Base-by-base conservation (phyloP, 768 basidiomycete species). In the Rubroboletus satanas region DNA sequence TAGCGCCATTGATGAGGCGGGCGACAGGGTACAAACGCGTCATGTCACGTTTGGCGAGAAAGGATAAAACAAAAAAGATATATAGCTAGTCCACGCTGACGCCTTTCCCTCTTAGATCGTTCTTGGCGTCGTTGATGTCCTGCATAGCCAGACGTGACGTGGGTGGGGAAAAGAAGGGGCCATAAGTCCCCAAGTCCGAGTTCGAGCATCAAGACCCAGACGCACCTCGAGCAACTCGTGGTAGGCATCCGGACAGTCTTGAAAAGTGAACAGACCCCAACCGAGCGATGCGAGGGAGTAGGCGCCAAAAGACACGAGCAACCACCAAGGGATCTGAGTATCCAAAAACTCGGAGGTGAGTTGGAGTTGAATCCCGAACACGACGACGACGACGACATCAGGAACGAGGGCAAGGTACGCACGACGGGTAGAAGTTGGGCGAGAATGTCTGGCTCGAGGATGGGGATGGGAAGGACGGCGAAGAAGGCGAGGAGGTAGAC, bases 171-270 rank as follows among this genome's bases (percentile, higher is more conserved):
- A 12, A 5, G 7, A 28, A 26, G n/a, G 7, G 17, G 14, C 4
- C 5, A 4, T 51, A 6, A 35, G 51, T 10, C 31, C 7, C 7
- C 12, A n/a, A n/a, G n/a, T 33, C 14, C 38, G 21, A 11, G 7
- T 38, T 23, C 32, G 9, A n/a, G 28, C n/a, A n/a, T n/a, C n/a
- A n/a, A n/a, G n/a, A n/a, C n/a, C n/a, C n/a, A n/a, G n/a, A n/a
- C n/a, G n/a, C 18, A 5, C 7, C 63, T 68, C 64, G 59, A 88
- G 73, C 50, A 91, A 69, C 67, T 88, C 86, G 12, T 79, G 75
- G 60, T 91, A 88, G 5, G 90, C 89, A 60, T 91, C 88, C 38
- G 88, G 85, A 66, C 88, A 88, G 61, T 92, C 90, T 62, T 81
- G 73, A 62, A 90, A 87, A 3, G 84, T 84, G 60, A 83, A 79